These are phyloP conservation scores for Baudoinia panamericana DNA, from an alignment of 495 filamentous ascomycete genomes.

Conservation along the genomic window DNA sequence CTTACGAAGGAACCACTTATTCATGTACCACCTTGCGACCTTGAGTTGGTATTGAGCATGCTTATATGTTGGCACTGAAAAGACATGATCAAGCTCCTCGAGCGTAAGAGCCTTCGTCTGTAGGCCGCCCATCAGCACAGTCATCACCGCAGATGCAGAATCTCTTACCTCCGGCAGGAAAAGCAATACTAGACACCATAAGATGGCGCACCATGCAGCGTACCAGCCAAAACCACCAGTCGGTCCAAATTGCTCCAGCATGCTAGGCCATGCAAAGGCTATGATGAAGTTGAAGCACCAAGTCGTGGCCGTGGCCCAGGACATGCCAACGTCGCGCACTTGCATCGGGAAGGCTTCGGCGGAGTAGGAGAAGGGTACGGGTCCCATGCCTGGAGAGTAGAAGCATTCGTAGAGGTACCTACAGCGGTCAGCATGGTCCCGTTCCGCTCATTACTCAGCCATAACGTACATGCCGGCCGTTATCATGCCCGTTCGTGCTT, in stretches of 20 bases:
- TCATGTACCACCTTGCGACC: too few species aligned
- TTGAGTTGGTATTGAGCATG: slow-evolving; percentile 33
- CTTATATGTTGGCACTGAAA: slow-evolving; percentile 27
- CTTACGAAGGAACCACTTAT: too few species aligned
- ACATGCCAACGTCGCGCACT: slow-evolving; percentile 27
- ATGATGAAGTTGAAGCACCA: slow-evolving; percentile 22
- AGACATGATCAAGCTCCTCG: slow-evolving; percentile 78
- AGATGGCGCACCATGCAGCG: too few species aligned
- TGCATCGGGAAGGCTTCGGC: slow-evolving; percentile 64
- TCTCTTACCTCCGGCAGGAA: slow-evolving; percentile 19
- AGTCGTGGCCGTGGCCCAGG: slow-evolving; percentile 21
- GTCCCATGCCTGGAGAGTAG: slow-evolving; percentile 53
- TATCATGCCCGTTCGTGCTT: too few species aligned
- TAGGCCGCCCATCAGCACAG: neutral
- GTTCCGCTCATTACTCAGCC: too few species aligned
- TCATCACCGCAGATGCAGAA: slow-evolving; percentile 16
- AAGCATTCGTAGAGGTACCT: slow-evolving; percentile 60
- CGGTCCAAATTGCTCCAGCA: slow-evolving; percentile 21
- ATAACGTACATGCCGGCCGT: slow-evolving; percentile 6
- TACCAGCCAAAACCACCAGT: slow-evolving; percentile 15
- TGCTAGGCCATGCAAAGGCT: too few species aligned
- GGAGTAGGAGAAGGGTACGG: slow-evolving; percentile 69
- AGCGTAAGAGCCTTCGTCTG: slow-evolving; percentile 31
- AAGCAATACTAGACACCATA: slow-evolving; percentile 18
- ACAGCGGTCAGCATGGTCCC: too few species aligned